A percentile compares a stretch with the other conserved stretches of the same genome.
Conservation (phyloP, 805 yeast genomes). For the Kurtzmaniella cleridarum region DNA sequence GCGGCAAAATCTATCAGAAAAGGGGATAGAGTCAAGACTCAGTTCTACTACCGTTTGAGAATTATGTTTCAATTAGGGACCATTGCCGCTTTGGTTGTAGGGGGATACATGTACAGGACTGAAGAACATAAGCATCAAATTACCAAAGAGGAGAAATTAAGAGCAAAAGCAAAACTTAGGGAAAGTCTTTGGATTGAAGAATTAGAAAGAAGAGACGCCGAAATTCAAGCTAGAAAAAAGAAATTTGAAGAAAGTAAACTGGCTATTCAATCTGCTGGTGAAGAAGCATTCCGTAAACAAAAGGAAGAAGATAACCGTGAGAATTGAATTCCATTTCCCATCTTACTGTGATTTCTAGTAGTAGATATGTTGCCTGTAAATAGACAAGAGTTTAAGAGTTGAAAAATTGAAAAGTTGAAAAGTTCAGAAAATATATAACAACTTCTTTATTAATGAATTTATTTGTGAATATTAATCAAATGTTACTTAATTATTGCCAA, state of each 20-base stretch:
- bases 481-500: too few species aligned
- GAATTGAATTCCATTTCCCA: too few species aligned
- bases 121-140: constrained; percentile 40
- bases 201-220: constrained; percentile 78
- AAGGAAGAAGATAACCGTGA: constrained; percentile 1
- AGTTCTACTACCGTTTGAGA: constrained; percentile 84
- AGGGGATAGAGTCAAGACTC: constrained; percentile 74
- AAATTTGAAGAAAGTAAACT: constrained; percentile 60
- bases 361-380: too few species aligned
- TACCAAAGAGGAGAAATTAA: constrained; percentile 57
- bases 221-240: constrained; percentile 59
- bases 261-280: constrained; percentile 30
- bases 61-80: constrained; percentile 84
- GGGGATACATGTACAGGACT: constrained; percentile 64
- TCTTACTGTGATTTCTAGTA: too few species aligned
- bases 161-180: constrained; percentile 78
- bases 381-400: too few species aligned
- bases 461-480: too few species aligned
- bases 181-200: constrained; percentile 87
- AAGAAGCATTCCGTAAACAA: constrained; percentile 29
- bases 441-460: too few species aligned
- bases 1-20: constrained; percentile 71
- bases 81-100: constrained; percentile 73
- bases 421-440: too few species aligned
- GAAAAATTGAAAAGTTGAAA: too few species aligned